Evolutionary conservation across 768 basidiomycete genomes (phyloP).

Genomic region (Imleria badia): DNA sequence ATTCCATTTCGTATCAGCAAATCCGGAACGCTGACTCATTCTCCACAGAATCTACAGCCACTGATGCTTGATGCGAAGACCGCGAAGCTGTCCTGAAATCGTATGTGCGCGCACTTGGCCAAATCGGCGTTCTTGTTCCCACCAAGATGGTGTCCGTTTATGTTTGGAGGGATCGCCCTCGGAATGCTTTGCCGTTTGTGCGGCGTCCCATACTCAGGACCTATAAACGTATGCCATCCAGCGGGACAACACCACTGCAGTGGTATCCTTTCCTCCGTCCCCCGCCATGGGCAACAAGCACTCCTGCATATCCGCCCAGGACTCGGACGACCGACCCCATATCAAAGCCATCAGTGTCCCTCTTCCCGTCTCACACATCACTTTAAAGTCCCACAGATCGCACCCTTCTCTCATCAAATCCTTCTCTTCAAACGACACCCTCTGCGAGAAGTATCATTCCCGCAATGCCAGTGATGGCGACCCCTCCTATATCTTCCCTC

Average conservation of each 20-base stretch:
- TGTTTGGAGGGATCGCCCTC: neutral
- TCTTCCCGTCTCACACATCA: conserved; percentile 34
- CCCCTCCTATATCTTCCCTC: neutral
- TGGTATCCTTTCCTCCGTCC: neutral
- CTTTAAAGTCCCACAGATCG: conserved; percentile 40
- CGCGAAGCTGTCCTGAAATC: neutral
- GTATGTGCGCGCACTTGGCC: neutral
- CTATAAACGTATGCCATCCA: conserved; percentile 18
- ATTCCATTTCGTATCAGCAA: neutral
- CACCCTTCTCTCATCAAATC: conserved; percentile 36
- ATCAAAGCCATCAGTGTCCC: conserved; percentile 8
- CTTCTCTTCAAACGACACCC: conserved; percentile 40
- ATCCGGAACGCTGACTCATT: neutral
- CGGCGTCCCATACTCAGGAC: neutral
- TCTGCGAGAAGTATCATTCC: conserved; percentile 32
- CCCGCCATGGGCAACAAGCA: conserved; percentile 33
- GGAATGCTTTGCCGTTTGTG: neutral
- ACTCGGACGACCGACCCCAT: neutral
- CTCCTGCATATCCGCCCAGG: conserved; percentile 19
- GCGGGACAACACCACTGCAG: neutral
- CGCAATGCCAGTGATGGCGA: conserved; percentile 12
- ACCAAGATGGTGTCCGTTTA: neutral
- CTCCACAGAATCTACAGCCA: conserved; percentile 1
- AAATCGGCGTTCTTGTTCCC: neutral
- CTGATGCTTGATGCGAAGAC: neutral